These are phyloP conservation scores for Linum usitatissimum DNA, from an alignment of 345 rosid genomes.

Conservation along the genomic window DNA sequence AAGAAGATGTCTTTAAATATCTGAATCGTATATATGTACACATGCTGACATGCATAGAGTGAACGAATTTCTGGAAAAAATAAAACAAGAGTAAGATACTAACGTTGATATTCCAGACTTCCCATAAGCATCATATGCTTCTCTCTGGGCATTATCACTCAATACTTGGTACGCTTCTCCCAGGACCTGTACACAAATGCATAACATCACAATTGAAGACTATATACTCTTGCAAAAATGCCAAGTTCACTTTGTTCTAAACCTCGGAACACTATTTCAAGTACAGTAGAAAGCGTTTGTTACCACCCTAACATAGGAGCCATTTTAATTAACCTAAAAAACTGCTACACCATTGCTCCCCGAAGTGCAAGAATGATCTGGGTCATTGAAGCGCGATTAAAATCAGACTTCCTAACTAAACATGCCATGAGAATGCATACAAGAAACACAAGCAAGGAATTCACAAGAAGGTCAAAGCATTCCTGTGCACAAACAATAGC, in stretches of 20 bases:
- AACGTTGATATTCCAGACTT: slow-evolving; percentile 94
- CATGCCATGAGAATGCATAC: not conserved
- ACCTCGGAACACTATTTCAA: not conserved
- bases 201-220: slow-evolving; percentile 8
- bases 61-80: slow-evolving; percentile 8
- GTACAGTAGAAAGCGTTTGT: not conserved
- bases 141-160: slow-evolving; percentile 81
- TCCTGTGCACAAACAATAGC: not conserved
- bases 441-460: not conserved
- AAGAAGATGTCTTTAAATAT: not conserved
- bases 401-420: not conserved
- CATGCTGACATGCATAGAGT: not conserved
- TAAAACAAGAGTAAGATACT: slow-evolving; percentile 34
- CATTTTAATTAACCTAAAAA: too few relatives aligned
- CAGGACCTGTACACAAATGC: slow-evolving; percentile 42
- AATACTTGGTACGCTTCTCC: slow-evolving; percentile 98
- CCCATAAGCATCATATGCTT: slow-evolving; percentile 86
- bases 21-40: slow-evolving; percentile 1
- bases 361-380: not conserved
- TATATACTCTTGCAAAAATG: not conserved
- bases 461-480: not conserved
- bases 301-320: too few relatives aligned
- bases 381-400: not conserved
- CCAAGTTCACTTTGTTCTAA: not conserved
- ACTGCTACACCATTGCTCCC: too few relatives aligned